A percentile compares a stretch with the other conserved stretches of the same genome.
Evolutionary conservation across 495 filamentous ascomycete species (phyloP).

Genomic region (Penicillium odoratum): DNA sequence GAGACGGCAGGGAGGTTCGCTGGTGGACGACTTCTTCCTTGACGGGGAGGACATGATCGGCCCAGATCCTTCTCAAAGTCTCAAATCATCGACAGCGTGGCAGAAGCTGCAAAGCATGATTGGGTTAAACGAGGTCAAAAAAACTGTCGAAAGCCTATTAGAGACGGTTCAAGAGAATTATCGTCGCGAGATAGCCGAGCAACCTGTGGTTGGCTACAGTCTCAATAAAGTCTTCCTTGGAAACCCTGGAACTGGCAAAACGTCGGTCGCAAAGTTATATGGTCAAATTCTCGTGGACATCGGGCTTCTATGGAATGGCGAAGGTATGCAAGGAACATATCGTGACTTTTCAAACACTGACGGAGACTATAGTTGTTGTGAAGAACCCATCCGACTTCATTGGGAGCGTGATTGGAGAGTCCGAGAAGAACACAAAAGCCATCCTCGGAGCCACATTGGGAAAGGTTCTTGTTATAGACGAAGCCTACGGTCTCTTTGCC

Average conservation of each 20-base stretch:
- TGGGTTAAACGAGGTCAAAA: conserved; percentile 63
- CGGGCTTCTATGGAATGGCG: conserved; percentile 59
- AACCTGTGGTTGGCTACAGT: conserved; percentile 53
- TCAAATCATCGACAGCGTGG: conserved; percentile 57
- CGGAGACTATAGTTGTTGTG: conserved; percentile 50
- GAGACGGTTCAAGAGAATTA: conserved; percentile 64
- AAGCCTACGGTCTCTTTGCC: conserved; percentile 56
- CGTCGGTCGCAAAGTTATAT: conserved; percentile 73
- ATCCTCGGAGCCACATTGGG: conserved; percentile 65
- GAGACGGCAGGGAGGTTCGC: conserved; percentile 23
- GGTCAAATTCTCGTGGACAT: conserved; percentile 63
- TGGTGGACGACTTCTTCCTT: conserved; percentile 50
- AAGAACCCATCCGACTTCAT: conserved; percentile 77
- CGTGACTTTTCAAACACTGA: background rate
- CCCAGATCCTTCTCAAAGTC: conserved; percentile 57
- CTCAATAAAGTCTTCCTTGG: conserved; percentile 75
- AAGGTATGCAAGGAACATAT: conserved; percentile 47
- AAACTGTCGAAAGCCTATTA: conserved; percentile 55
- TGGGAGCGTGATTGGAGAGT: conserved; percentile 60
- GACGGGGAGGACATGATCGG: conserved; percentile 65
- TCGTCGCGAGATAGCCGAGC: conserved; percentile 58
- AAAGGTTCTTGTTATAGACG: conserved; percentile 77
- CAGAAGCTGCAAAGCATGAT: conserved; percentile 57
- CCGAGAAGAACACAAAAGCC: conserved; percentile 69
- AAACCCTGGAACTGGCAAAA: conserved; percentile 74